Evolutionary conservation across 2,329 filamentous ascomycete species (phyloP), one percentile per base, ranked within the genome.

Genomic region (Cadophora sp.): DNA sequence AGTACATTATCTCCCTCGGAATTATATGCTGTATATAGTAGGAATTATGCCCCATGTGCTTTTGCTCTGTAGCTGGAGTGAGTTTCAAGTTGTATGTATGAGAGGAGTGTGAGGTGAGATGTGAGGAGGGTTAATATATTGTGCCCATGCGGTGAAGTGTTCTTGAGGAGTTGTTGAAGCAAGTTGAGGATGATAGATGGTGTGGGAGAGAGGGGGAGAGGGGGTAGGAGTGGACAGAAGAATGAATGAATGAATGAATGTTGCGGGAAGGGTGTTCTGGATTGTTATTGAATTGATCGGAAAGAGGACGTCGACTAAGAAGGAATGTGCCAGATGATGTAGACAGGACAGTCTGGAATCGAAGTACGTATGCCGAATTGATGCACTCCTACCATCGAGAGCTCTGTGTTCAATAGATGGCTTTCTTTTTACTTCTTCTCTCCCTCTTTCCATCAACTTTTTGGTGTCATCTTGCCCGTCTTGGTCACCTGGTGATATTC

Each of bases 281-380:
- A 62, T 68, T 50, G 66, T 68, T 5, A 64, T 70, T 50, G 59
- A 4, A 64, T 70, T 50, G 59, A 66, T 16, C 67, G 59, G 24
- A 62, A 41, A 33, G 63, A 70, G 13, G 33, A 24, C 14, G 20
- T 66, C 33, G 33, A 20, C 4, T 36, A 66, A 47, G 50, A 64
- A 8, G 36, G 45, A 9, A 58, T 30, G 1, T 6, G n/a, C 62
- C 64, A 16, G 66, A 59, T 45, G 66, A 68, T 59, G 58, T 70
- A 45, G 64, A 65, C n/a, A n/a, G n/a, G n/a, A n/a, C n/a, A n/a
- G n/a, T n/a, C n/a, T 63, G 22, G 45, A 66, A 3, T 59, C 62
- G 24, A 51, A 55, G 27, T 51, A 59, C 27, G 45, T 18, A 8
- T 43, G 14, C 27, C 47, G 11, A 24, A 33, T 33, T n/a, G 5